Conservation (phyloP, 495 filamentous ascomycete genomes). For the Aspergillus conjunctus region DNA sequence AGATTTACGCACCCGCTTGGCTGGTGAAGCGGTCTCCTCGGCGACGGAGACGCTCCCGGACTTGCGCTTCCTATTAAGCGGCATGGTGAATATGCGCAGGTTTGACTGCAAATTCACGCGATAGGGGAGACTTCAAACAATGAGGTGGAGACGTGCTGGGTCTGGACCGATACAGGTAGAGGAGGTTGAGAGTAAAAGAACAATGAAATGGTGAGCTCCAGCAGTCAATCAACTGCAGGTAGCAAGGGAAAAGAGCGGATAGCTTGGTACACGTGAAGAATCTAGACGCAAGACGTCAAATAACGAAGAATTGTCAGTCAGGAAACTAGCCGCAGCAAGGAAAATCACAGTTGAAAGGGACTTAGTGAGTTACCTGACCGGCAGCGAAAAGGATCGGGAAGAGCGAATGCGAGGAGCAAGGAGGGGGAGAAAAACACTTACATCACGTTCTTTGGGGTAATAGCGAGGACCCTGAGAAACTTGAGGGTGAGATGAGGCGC, state of each 20-base stretch:
- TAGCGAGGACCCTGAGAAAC: not conserved
- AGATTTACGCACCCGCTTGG: slow-evolving; percentile 28
- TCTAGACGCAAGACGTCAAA: not conserved
- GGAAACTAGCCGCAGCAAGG: slow-evolving; percentile 2
- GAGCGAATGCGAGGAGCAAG: slow-evolving; percentile 6
- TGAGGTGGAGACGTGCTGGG: slow-evolving; percentile 2
- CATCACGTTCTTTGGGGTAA: not conserved
- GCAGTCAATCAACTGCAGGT: not conserved
- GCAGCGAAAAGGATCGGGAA: not conserved
- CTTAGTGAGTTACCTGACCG: not conserved
- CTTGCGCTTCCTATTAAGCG: slow-evolving; percentile 34
- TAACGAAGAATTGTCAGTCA: not conserved
- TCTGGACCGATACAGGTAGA: slow-evolving; percentile 8
- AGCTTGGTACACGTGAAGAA: not conserved
- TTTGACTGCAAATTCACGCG: slow-evolving; percentile 4
- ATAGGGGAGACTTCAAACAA: slow-evolving; percentile 4
- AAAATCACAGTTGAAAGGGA: not conserved
- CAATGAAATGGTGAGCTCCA: not conserved
- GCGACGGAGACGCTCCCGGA: slow-evolving; percentile 26
- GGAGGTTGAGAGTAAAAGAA: slow-evolving; percentile 12
- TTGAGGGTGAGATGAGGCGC: not conserved
- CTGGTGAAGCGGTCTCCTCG: slow-evolving; percentile 26
- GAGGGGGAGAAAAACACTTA: not conserved
- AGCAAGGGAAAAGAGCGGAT: not conserved
- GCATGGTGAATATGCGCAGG: slow-evolving; percentile 21